Percentiles rank a stretch among this genome's conserved stretches.
These are phyloP conservation scores for Solanum paucissectum DNA, from an alignment of 257 asterid genomes.

Conservation along the genomic window DNA sequence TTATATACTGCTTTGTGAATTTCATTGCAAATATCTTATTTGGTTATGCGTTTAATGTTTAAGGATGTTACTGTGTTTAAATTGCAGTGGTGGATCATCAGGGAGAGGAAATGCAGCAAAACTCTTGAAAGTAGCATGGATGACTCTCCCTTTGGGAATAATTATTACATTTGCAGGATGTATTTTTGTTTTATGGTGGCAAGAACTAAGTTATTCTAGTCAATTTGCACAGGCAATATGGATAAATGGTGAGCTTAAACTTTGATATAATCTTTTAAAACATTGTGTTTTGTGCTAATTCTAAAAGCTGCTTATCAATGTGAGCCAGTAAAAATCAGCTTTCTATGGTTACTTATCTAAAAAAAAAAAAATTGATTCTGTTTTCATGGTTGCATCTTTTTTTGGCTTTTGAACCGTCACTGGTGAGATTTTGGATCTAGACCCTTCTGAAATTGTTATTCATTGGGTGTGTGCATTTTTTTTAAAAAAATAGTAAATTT, in stretches of 20 bases:
- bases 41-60: not conserved
- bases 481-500: no score
- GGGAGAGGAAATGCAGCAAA: slow-evolving; percentile 44
- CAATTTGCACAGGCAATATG: slow-evolving; percentile 81
- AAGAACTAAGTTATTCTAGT: slow-evolving; percentile 53
- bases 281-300: not conserved
- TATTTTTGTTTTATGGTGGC: slow-evolving; percentile 78
- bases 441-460: not conserved
- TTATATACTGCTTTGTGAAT: not conserved
- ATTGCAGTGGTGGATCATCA: slow-evolving; percentile 58
- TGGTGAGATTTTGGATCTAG: not conserved
- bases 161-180: slow-evolving; percentile 50
- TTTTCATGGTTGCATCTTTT: not conserved
- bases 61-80: not conserved
- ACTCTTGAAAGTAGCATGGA: slow-evolving; percentile 87
- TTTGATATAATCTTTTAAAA: not conserved
- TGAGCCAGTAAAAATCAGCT: not conserved
- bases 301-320: not conserved
- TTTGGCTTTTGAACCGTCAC: not conserved
- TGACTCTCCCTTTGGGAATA: slow-evolving; percentile 69
- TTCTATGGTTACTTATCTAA: not conserved
- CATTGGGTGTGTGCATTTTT: not conserved
- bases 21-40: not conserved
- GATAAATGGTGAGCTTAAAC: slow-evolving; percentile 52
- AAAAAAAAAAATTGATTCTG: not conserved